phyloP scores from a whole-genome alignment of 306 rosid species.

The barrel medic (Medicago truncatula) region MtrunA17r5.0-ANR NC_053044.1:50710001-50710500 shows the following conservation, averaged over 20 bases:
- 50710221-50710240: not conserved
- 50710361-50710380: too few relatives aligned
- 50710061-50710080: not conserved
- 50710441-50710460: too few relatives aligned
- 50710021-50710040: not conserved
- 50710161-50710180: conserved; percentile 2
- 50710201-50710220: not conserved
- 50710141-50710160: not conserved
- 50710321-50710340: too few relatives aligned
- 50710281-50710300: too few relatives aligned
- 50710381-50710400: too few relatives aligned
- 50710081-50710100: not conserved
- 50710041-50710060: not conserved
- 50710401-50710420: too few relatives aligned
- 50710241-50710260: not conserved
- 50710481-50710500: too few relatives aligned
- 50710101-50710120: not conserved
- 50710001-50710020: conserved; percentile 1
- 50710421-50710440: too few relatives aligned
- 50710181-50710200: not conserved
- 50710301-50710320: too few relatives aligned
- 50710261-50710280: not conserved
- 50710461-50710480: too few relatives aligned
- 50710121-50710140: not conserved
- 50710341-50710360: too few relatives aligned